Percentiles rank a stretch among this genome's conserved stretches.
These are phyloP conservation scores for Geotrichum bryndzae DNA, from an alignment of 1,139 yeast genomes.

Conservation along the genomic window DNA sequence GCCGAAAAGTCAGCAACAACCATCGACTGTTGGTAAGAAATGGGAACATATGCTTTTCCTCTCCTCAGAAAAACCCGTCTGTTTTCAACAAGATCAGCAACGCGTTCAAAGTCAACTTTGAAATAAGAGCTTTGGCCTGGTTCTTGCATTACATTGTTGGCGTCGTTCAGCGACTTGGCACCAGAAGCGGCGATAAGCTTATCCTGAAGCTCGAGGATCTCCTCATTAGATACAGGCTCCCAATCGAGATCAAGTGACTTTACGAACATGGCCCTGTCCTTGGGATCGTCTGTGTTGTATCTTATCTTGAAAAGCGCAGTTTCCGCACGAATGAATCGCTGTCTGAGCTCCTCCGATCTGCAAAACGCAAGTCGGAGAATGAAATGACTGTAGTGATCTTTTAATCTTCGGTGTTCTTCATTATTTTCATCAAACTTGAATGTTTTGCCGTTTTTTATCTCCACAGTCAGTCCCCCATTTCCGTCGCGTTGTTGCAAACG, in stretches of 20 bases:
- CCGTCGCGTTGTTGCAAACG: slow-evolving; percentile 21
- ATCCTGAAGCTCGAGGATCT: slow-evolving; percentile 47
- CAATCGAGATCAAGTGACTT: slow-evolving; percentile 50
- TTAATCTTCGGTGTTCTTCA: slow-evolving; percentile 55
- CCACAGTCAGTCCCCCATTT: slow-evolving; percentile 17
- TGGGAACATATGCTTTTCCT: slow-evolving; percentile 84
- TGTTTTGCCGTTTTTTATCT: slow-evolving; percentile 7
- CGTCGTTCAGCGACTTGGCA: slow-evolving; percentile 29
- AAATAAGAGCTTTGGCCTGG: slow-evolving; percentile 35
- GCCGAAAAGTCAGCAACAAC: slow-evolving; percentile 61
- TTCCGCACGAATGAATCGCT: slow-evolving; percentile 73
- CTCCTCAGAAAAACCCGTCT: slow-evolving; percentile 59
- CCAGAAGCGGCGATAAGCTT: slow-evolving; percentile 49
- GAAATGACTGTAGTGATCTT: slow-evolving; percentile 89
- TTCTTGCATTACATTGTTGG: neutral
- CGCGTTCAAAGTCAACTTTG: slow-evolving; percentile 82
- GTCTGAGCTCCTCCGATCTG: slow-evolving; percentile 74
- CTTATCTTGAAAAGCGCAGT: slow-evolving; percentile 67
- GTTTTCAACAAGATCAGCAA: slow-evolving; percentile 63
- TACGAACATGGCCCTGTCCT: slow-evolving; percentile 71
- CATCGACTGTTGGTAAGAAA: slow-evolving; percentile 66
- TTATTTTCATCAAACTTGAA: slow-evolving; percentile 23
- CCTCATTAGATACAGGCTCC: slow-evolving; percentile 61
- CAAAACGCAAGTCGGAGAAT: slow-evolving; percentile 86
- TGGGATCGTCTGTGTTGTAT: slow-evolving; percentile 54